phyloP scores from a whole-genome alignment of 192 early-diverging fungal species.

The Coemansia sp. region DNA sequence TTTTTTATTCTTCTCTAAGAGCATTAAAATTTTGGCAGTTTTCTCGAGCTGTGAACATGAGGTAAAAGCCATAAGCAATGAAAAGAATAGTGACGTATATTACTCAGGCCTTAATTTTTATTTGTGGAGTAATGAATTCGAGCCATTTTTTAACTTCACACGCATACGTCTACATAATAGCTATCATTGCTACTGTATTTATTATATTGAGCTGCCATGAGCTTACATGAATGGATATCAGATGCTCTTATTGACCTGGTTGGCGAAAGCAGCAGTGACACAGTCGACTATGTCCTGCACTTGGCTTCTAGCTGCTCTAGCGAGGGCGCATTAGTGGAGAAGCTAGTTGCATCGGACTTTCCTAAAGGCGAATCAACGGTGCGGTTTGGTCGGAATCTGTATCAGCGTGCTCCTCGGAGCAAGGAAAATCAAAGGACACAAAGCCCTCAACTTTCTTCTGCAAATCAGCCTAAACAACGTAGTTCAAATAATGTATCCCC shows the following conservation, averaged over 20 bases:
- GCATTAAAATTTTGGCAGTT: no score
- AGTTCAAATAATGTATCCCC: neutral
- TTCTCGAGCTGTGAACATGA: no score
- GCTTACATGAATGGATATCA: slow-evolving; percentile 47
- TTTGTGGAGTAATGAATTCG: neutral
- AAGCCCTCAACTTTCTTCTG: neutral
- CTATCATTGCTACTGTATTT: neutral
- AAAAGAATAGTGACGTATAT: no score
- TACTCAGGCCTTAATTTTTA: no score
- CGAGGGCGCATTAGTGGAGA: slow-evolving; percentile 46
- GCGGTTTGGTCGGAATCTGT: slow-evolving; percentile 71
- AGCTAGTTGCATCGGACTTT: slow-evolving; percentile 64
- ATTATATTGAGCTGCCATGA: slow-evolving; percentile 16
- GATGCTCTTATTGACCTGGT: slow-evolving; percentile 46
- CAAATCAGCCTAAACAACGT: neutral
- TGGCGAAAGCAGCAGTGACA: slow-evolving; percentile 45
- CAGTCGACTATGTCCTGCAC: slow-evolving; percentile 49
- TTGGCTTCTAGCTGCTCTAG: slow-evolving; percentile 30
- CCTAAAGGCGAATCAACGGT: slow-evolving; percentile 57
- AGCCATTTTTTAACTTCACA: neutral
- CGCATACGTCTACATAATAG: neutral
- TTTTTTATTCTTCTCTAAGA: no score
- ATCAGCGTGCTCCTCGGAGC: slow-evolving; percentile 57
- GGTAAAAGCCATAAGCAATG: no score
- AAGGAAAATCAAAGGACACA: neutral